phyloP scores from a whole-genome alignment of 1,139 yeast species.

The Tardiomyces depauwii region DNA sequence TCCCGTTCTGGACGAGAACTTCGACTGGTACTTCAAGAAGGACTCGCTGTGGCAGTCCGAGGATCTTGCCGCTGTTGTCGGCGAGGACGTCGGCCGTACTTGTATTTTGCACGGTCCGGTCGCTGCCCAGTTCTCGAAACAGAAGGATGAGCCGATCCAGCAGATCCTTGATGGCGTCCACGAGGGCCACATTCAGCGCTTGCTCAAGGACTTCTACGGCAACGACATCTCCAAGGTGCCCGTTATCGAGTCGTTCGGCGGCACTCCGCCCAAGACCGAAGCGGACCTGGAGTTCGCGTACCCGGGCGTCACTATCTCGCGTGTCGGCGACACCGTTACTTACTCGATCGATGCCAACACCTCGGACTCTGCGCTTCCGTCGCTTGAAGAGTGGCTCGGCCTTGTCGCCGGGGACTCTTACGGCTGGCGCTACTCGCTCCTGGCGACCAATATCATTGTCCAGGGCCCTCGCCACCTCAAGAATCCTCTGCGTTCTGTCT shows the following conservation, averaged over 20 bases:
- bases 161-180: slow-evolving; percentile 82
- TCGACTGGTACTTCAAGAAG: slow-evolving; percentile 94
- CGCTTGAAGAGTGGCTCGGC: slow-evolving; percentile 53
- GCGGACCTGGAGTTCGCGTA: slow-evolving; percentile 28
- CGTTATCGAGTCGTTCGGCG: slow-evolving; percentile 80
- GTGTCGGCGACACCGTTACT: slow-evolving; percentile 21
- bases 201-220: slow-evolving; percentile 57
- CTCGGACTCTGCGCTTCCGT: slow-evolving; percentile 23
- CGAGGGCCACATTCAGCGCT: slow-evolving; percentile 69
- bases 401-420: slow-evolving; percentile 68
- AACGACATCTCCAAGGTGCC: slow-evolving; percentile 70
- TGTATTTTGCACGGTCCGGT: slow-evolving; percentile 99
- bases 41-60: slow-evolving; percentile 99
- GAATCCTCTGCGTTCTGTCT: slow-evolving; percentile 70
- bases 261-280: slow-evolving; percentile 31
- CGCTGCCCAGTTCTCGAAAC: slow-evolving; percentile 84
- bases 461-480: slow-evolving; percentile 72
- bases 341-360: slow-evolving; percentile 43
- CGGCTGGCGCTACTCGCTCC: slow-evolving; percentile 88
- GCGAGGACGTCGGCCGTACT: slow-evolving; percentile 92
- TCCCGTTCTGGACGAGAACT: slow-evolving; percentile 88
- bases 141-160: slow-evolving; percentile 86
- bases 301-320: slow-evolving; percentile 9
- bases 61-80: slow-evolving; percentile 92
- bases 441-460: slow-evolving; percentile 67